phyloP scores from a whole-genome alignment of 805 yeast species.

The Wickerhamomyces canadensis region DNA sequence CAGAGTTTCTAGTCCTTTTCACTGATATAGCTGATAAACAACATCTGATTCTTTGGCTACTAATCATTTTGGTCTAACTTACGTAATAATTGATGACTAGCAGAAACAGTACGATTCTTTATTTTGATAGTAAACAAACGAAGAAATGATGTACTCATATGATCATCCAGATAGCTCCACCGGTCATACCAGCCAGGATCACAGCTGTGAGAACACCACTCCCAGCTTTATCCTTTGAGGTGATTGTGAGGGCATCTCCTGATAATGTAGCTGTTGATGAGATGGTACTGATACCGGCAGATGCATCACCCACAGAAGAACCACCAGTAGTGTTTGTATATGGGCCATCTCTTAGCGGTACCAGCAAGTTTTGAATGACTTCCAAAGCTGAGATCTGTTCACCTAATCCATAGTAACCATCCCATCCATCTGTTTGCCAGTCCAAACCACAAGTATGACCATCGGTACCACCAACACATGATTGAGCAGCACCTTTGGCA shows the following conservation, averaged over 20 bases:
- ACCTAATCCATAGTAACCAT: conserved; percentile 64
- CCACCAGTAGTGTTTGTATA: conserved; percentile 46
- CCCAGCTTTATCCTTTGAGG: conserved; percentile 69
- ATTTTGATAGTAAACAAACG: too few species aligned
- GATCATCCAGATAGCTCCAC: conserved; percentile 80
- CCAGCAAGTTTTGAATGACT: conserved; percentile 43
- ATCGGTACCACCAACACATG: conserved; percentile 72
- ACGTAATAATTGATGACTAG: too few species aligned
- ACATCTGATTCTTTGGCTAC: too few species aligned
- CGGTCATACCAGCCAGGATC: conserved; percentile 49
- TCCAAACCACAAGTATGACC: conserved; percentile 70
- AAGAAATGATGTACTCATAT: too few species aligned
- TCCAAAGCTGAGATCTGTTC: conserved; percentile 75
- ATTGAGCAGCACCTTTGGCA: conserved; percentile 62
- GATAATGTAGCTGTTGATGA: conserved; percentile 30
- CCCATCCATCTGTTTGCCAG: conserved; percentile 60
- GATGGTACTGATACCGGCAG: conserved; percentile 44
- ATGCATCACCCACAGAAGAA: conserved; percentile 45
- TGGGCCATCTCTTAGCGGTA: conserved; percentile 41
- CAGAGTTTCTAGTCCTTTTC: too few species aligned
- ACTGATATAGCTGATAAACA: too few species aligned
- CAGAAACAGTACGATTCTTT: too few species aligned
- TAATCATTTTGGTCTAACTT: too few species aligned
- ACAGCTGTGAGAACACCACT: conserved; percentile 82
- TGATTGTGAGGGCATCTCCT: conserved; percentile 38